Evolutionary conservation across 2,329 filamentous ascomycete species (phyloP).

Genomic region (Botryosphaeria dothidea): DNA sequence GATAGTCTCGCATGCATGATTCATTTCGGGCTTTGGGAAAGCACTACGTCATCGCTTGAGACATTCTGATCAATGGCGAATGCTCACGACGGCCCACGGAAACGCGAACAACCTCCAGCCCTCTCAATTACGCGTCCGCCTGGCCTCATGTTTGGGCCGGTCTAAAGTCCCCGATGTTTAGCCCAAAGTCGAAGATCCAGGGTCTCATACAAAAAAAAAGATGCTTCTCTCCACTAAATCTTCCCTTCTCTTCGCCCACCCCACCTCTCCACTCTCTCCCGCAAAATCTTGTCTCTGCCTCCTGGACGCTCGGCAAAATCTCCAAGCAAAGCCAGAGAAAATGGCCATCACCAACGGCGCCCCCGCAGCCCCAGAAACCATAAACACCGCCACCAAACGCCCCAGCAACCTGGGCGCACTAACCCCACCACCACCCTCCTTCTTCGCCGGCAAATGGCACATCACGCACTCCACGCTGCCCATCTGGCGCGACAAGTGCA

Average conservation of each 20-base stretch:
- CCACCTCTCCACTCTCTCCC: background rate
- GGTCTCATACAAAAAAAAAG: background rate
- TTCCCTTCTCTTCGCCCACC: background rate
- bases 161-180: background rate
- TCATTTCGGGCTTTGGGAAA: background rate
- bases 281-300: too few relatives aligned
- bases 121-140: background rate
- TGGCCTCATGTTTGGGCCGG: background rate
- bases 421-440: slow-evolving; percentile 21
- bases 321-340: background rate
- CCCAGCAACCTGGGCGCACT: background rate
- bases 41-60: background rate
- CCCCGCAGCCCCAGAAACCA: background rate
- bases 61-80: background rate
- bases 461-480: slow-evolving; percentile 31
- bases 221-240: too few relatives aligned
- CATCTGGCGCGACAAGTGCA: slow-evolving; percentile 3
- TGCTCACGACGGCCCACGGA: background rate
- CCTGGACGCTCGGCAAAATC: too few relatives aligned
- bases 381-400: background rate
- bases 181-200: background rate
- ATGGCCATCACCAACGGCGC: background rate
- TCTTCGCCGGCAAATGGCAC: slow-evolving; percentile 21
- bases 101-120: background rate
- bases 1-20: background rate